Evolutionary conservation across 352 stramenopile genomes (phyloP).

Genomic region (Phytopythium kandeliae): DNA sequence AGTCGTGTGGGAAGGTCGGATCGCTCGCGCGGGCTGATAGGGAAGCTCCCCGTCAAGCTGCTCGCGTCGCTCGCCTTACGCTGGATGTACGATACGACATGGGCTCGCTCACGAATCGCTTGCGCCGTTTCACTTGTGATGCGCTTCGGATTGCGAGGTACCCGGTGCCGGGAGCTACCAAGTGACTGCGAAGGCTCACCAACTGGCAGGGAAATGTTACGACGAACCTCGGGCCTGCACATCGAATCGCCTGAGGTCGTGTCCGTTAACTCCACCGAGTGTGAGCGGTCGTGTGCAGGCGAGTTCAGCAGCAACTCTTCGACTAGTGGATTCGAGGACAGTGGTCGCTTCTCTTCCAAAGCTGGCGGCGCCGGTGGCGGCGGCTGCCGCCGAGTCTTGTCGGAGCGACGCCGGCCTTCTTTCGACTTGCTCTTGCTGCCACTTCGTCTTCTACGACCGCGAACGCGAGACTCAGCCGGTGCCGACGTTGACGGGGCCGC

Average conservation of each 20-base stretch:
- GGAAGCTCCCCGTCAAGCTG: constrained; percentile 58
- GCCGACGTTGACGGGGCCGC: constrained; percentile 3
- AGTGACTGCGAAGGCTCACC: constrained; percentile 9
- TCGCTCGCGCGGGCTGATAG: constrained; percentile 41
- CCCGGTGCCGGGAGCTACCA: not conserved
- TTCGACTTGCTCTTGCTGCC: constrained; percentile 4
- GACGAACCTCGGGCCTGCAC: constrained; percentile 22
- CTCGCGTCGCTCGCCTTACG: constrained; percentile 80
- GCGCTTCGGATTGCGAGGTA: constrained; percentile 16
- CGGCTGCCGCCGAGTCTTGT: not conserved
- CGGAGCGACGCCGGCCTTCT: not conserved
- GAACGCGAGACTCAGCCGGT: not conserved
- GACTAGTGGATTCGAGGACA: constrained; percentile 5
- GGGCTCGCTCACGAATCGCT: constrained; percentile 71
- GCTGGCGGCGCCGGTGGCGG: not conserved
- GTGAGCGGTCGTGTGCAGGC: constrained; percentile 25
- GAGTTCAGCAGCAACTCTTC: constrained; percentile 24
- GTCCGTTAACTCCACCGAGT: constrained; percentile 23
- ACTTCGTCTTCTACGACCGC: constrained; percentile 1
- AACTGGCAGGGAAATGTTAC: constrained; percentile 30
- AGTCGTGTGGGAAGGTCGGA: constrained; percentile 24
- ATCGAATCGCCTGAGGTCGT: constrained; percentile 11
- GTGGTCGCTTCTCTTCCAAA: not conserved
- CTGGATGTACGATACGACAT: constrained; percentile 85
- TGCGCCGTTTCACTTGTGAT: constrained; percentile 41